Conservation (phyloP, 2,329 filamentous ascomycete genomes). For the Fusarium sp. region DNA sequence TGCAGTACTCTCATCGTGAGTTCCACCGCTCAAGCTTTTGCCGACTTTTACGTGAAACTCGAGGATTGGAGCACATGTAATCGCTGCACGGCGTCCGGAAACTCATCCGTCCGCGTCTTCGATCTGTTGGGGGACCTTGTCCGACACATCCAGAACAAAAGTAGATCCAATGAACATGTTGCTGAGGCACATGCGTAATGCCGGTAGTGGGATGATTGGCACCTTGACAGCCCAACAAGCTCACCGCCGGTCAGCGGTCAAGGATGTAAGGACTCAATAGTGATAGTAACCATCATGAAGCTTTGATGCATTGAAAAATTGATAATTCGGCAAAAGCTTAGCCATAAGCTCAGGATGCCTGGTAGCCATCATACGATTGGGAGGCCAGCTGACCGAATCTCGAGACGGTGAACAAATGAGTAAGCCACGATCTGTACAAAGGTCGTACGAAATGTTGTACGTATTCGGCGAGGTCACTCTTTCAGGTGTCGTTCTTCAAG, state of each 20-base stretch:
- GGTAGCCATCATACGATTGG: slow-evolving; percentile 40
- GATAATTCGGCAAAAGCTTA: slow-evolving; percentile 11
- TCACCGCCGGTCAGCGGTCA: slow-evolving; percentile 41
- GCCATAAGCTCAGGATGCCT: slow-evolving; percentile 10
- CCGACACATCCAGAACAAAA: slow-evolving; percentile 12
- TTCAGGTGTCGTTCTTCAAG: slow-evolving; percentile 9
- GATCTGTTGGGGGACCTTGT: slow-evolving; percentile 16
- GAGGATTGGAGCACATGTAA: slow-evolving; percentile 8
- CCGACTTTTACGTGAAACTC: slow-evolving; percentile 12
- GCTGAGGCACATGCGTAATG: slow-evolving; percentile 25
- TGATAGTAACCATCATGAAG: background rate
- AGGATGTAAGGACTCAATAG: slow-evolving; percentile 11
- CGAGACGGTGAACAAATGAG: slow-evolving; percentile 39
- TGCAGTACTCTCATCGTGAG: slow-evolving; percentile 21
- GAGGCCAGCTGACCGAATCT: slow-evolving; percentile 37
- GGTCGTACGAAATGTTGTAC: slow-evolving; percentile 39
- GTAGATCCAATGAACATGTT: slow-evolving; percentile 29
- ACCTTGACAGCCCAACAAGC: slow-evolving; percentile 16
- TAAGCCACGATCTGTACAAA: slow-evolving; percentile 35
- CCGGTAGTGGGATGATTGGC: slow-evolving; percentile 39
- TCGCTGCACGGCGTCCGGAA: slow-evolving; percentile 32
- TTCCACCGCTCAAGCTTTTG: slow-evolving; percentile 33
- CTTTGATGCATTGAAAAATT: slow-evolving; percentile 17
- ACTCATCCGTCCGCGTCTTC: slow-evolving; percentile 7
- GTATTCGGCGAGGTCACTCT: slow-evolving; percentile 17